Percentiles rank a stretch among this genome's conserved stretches.
Conservation (phyloP, 2,329 filamentous ascomycete species). For the Apiospora rasikravindrae region DNA sequence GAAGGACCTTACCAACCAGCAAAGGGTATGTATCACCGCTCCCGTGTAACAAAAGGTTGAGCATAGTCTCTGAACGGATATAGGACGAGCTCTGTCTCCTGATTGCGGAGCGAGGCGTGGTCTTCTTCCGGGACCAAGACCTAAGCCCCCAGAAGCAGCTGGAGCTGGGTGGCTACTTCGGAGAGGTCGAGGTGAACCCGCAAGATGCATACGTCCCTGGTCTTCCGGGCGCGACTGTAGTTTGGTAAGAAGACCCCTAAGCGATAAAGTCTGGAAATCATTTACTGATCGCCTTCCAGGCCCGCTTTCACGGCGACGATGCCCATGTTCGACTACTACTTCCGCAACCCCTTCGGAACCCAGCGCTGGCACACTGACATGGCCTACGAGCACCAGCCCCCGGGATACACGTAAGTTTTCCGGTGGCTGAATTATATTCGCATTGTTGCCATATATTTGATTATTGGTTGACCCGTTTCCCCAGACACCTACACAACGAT, state of each 20-base stretch:
- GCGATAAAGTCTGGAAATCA: too few species aligned
- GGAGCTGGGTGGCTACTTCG: slow-evolving; percentile 20
- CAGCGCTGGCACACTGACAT: slow-evolving; percentile 18
- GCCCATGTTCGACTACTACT: slow-evolving; percentile 18
- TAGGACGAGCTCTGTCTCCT: slow-evolving; percentile 22
- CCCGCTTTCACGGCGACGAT: slow-evolving; percentile 2
- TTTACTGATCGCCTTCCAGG: neutral
- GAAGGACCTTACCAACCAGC: slow-evolving; percentile 16
- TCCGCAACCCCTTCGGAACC: slow-evolving; percentile 18
- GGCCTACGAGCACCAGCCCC: slow-evolving; percentile 16
- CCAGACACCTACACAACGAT: slow-evolving; percentile 16
- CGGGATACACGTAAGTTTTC: slow-evolving; percentile 14
- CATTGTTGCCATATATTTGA: too few species aligned
- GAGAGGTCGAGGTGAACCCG: slow-evolving; percentile 16
- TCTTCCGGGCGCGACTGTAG: slow-evolving; percentile 1
- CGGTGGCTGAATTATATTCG: too few species aligned
- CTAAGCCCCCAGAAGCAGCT: slow-evolving; percentile 22
- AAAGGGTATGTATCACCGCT: slow-evolving; percentile 10
- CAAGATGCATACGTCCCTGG: slow-evolving; percentile 18
- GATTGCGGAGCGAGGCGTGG: slow-evolving; percentile 22
- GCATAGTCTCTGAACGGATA: neutral
- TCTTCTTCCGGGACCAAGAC: slow-evolving; percentile 24
- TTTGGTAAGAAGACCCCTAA: neutral
- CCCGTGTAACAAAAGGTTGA: neutral
- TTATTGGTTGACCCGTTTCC: too few species aligned